phyloP scores from a whole-genome alignment of 176 grass and related monocot species.

The Aegilops bicornis region DNA sequence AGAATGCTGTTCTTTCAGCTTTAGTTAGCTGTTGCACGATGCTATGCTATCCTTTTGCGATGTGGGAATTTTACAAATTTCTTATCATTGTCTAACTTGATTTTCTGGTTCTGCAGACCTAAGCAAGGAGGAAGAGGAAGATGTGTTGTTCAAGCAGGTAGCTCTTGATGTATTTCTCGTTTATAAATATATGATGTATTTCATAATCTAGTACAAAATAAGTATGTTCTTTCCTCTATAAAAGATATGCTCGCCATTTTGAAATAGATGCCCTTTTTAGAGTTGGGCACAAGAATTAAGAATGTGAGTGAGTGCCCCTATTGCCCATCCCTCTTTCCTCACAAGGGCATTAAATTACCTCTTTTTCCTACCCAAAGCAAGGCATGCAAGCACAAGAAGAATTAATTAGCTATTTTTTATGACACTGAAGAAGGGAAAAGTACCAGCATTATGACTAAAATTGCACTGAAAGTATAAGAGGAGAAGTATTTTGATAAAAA shows the following conservation, averaged over 20 bases:
- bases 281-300: not conserved
- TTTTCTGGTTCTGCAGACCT: conserved; percentile 65
- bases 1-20: conserved; percentile 7
- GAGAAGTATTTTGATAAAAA: too few species aligned
- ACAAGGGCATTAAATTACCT: not conserved
- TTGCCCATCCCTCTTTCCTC: not conserved
- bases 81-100: not conserved
- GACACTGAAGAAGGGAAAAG: too few species aligned
- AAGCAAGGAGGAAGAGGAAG: conserved; percentile 82
- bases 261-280: not conserved
- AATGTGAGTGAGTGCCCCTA: not conserved
- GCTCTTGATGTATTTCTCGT: not conserved
- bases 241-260: not conserved
- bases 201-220: not conserved
- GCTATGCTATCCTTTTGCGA: not conserved
- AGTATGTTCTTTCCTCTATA: not conserved
- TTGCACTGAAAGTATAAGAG: too few species aligned
- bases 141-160: conserved; percentile 96
- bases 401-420: too few species aligned
- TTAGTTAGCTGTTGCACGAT: not conserved
- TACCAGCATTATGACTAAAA: too few species aligned
- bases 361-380: too few species aligned
- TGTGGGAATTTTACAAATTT: not conserved
- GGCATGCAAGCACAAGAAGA: too few species aligned
- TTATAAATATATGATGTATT: not conserved